Conservation (phyloP, 306 rosid genomes). For the Trichosanthes truncata region DNA sequence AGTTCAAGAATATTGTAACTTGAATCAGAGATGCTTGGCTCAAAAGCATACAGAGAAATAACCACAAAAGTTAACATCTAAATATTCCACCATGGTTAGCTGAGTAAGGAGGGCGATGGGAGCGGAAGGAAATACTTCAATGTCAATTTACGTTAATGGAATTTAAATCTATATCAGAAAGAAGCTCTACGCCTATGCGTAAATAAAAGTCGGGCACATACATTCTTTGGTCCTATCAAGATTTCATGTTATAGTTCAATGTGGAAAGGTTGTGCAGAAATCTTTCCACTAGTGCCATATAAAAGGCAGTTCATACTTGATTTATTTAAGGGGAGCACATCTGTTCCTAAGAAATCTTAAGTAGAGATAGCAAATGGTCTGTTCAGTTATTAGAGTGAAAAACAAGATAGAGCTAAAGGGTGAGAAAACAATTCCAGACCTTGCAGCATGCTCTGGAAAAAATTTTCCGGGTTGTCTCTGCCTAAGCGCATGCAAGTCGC, state of each 20-base stretch:
- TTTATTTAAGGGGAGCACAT: not conserved
- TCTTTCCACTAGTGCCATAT: not conserved
- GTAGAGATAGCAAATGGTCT: not conserved
- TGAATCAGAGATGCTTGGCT: not conserved
- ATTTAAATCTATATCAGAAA: not conserved
- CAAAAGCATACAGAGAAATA: not conserved
- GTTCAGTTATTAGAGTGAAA: too few species aligned
- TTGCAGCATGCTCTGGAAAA: constrained; percentile 89
- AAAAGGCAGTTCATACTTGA: not conserved
- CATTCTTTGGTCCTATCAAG: not conserved
- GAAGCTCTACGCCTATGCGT: not conserved
- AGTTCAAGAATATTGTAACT: not conserved
- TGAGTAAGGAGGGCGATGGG: not conserved
- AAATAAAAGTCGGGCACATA: not conserved
- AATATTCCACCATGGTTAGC: not conserved
- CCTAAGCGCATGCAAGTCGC: constrained; percentile 82
- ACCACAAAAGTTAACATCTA: not conserved
- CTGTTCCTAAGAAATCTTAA: not conserved
- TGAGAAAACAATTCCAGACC: constrained; percentile 40
- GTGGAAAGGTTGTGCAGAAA: not conserved
- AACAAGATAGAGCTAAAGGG: not conserved
- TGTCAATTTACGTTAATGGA: not conserved
- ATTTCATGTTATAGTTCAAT: not conserved
- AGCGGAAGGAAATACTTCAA: not conserved
- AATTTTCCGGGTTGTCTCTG: constrained; percentile 81